Percentiles rank a stretch among this genome's conserved stretches.
Evolutionary conservation across 1,284 basidiomycete species (phyloP).

Genomic region (Cystobasidium slooffiae): DNA sequence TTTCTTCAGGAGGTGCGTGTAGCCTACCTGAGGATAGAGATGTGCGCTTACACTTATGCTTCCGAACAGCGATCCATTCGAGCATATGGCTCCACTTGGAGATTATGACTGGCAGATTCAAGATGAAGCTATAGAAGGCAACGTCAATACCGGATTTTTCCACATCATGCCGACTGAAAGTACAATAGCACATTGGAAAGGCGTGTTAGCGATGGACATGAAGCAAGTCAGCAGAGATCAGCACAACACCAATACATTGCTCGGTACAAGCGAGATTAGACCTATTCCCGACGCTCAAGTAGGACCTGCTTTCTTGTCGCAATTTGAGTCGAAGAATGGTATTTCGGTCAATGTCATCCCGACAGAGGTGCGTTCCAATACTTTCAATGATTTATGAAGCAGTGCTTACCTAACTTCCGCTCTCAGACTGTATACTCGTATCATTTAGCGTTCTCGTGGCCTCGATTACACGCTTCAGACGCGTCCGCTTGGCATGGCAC

Average conservation of each 20-base stretch:
- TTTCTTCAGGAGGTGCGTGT: constrained; percentile 34
- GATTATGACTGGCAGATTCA: constrained; percentile 40
- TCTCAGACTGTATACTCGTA: constrained; percentile 31
- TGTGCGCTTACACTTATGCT: not conserved
- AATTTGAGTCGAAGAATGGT: constrained; percentile 29
- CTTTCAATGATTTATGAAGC: too few relatives aligned
- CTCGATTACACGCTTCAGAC: constrained; percentile 20
- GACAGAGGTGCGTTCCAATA: constrained; percentile 4
- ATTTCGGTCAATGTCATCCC: constrained; percentile 28
- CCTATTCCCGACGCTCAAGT: not conserved
- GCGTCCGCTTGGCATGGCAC: constrained; percentile 39
- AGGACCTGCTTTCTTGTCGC: constrained; percentile 9
- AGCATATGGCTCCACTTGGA: constrained; percentile 32
- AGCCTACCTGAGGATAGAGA: not conserved
- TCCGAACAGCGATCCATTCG: constrained; percentile 30
- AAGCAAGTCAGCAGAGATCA: constrained; percentile 38
- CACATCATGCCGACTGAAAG: constrained; percentile 30
- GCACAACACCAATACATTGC: constrained; percentile 38
- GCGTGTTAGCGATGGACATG: constrained; percentile 41
- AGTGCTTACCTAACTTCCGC: not conserved
- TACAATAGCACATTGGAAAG: constrained; percentile 34
- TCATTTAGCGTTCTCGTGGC: constrained; percentile 39
- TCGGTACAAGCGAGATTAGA: constrained; percentile 21
- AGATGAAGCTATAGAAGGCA: constrained; percentile 41
- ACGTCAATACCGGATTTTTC: constrained; percentile 45